A percentile compares a stretch with the other conserved stretches of the same genome.
Conservation (phyloP, 202 grass and related monocot species). For the Schoenoplectus triqueter region DNA sequence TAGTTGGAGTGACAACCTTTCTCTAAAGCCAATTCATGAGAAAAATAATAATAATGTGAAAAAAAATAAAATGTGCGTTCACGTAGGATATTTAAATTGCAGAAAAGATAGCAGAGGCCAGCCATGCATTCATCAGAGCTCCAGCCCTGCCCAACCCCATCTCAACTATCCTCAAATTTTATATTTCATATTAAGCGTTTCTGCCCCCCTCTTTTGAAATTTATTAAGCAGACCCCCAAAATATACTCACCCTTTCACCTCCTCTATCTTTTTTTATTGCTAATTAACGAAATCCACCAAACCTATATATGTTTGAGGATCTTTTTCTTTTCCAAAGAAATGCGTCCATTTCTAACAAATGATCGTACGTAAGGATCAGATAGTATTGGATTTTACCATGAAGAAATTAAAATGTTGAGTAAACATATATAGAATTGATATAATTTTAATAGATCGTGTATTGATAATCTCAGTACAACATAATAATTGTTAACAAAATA, state of each 20-base stretch:
- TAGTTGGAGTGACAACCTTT: slow-evolving; percentile 30
- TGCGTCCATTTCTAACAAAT: neutral
- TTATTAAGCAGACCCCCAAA: neutral
- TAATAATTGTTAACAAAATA: neutral
- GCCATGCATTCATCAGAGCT: slow-evolving; percentile 40
- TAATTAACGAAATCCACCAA: neutral
- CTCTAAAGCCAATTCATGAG: slow-evolving; percentile 24
- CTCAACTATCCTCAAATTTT: slow-evolving; percentile 19
- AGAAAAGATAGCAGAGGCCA: slow-evolving; percentile 36
- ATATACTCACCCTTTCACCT: neutral
- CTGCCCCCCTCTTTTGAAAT: neutral
- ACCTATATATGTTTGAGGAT: neutral
- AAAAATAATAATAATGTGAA: slow-evolving; percentile 32
- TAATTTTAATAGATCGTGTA: neutral
- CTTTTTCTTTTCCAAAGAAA: neutral
- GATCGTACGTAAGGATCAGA: too few relatives aligned
- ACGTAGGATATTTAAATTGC: slow-evolving; percentile 41
- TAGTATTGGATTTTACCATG: too few relatives aligned
- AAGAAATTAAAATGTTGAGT: too few relatives aligned
- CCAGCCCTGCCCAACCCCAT: slow-evolving; percentile 34
- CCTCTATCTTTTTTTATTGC: neutral
- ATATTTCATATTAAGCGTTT: slow-evolving; percentile 20
- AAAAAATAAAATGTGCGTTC: slow-evolving; percentile 38
- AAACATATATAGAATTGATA: too few relatives aligned
- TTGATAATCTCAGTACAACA: neutral